Base-by-base conservation (phyloP, 257 asterid genomes). In the Ballota nigra region DNA sequence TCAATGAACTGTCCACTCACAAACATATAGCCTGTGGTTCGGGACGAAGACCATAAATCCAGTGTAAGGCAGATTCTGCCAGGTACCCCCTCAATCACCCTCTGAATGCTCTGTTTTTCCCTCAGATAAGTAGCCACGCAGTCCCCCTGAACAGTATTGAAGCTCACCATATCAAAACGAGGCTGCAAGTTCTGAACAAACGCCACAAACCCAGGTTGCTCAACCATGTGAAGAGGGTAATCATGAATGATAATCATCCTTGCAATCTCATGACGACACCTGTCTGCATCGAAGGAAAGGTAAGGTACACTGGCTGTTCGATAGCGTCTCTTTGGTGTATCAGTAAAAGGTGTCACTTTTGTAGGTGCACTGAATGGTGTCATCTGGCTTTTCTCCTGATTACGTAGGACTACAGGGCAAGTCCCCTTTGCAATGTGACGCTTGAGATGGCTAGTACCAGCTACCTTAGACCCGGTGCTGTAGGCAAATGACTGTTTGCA, bases 401-500 rank as follows among this genome's bases (percentile, higher is more conserved):
- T 87, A 36, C 89, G 95, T 22, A 89, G 78, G 63, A 87, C 86
- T 1, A 88, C 90, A 0, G 96, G 98, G 77, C 99, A 95, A 38
- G 91, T 72, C 56, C 99, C 99, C 80, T 89, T 95, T 2, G 91
- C 96, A 23, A 95, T 90, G 80, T 95, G 99, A 18, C 99, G 98
- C 78, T 88, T 95, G 80, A 95, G 99, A 75, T 95, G 99, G 66
- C 99, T 95, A 0, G 99, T 92, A 24, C 99, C 99, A 9, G 98
- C 98, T 29, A 95, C 99, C 73, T 95, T 95, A 1, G 95, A 70
- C 3, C 99, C 99, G 0, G 96, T 92, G 77, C 98, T 92, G 84
- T 95, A 95, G 13, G 99, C 98, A 57, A 92, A 95, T 1, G 98
- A 95, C 81, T 95, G 99, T 79, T 92, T 95, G 94, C 99, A 95